A percentile compares a stretch with the other conserved stretches of the same genome.
Evolutionary conservation across 805 yeast species (phyloP).

Genomic region (Ogataea kodamae): DNA sequence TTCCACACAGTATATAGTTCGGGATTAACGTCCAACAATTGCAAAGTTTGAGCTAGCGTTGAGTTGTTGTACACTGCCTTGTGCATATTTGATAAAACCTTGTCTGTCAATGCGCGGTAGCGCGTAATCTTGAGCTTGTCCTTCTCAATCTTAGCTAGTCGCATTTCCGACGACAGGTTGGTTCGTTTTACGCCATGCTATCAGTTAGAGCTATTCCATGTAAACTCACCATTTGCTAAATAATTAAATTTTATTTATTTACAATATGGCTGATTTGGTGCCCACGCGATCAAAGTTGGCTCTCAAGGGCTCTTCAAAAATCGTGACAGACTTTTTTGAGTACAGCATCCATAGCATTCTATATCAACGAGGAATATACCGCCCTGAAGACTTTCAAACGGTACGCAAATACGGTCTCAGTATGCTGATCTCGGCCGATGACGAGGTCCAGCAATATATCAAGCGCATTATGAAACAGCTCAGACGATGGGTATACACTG

Average conservation of each 20-base stretch:
- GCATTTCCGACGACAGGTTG: slow-evolving; percentile 53
- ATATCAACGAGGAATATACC: slow-evolving; percentile 87
- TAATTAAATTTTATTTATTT: slow-evolving; percentile 1
- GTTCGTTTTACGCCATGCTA: slow-evolving; percentile 71
- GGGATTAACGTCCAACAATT: slow-evolving; percentile 65
- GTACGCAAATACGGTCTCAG: slow-evolving; percentile 79
- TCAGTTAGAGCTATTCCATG: not conserved
- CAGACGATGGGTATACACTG: slow-evolving; percentile 69
- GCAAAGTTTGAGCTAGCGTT: slow-evolving; percentile 52
- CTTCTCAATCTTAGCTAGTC: slow-evolving; percentile 44
- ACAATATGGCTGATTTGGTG: slow-evolving; percentile 11
- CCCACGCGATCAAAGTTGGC: slow-evolving; percentile 51
- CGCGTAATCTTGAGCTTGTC: slow-evolving; percentile 60
- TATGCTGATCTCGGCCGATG: slow-evolving; percentile 67
- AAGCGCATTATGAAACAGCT: slow-evolving; percentile 64
- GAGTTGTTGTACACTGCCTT: slow-evolving; percentile 31
- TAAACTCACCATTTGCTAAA: slow-evolving; percentile 5
- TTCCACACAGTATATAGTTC: slow-evolving; percentile 92
- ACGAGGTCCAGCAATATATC: slow-evolving; percentile 70
- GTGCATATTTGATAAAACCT: slow-evolving; percentile 38
- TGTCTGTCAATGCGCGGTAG: slow-evolving; percentile 46
- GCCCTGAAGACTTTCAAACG: slow-evolving; percentile 75
- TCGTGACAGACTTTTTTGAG: slow-evolving; percentile 81
- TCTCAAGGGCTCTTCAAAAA: slow-evolving; percentile 72
- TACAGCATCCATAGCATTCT: slow-evolving; percentile 76